Evolutionary conservation across 768 basidiomycete genomes (phyloP), one percentile per base, ranked within the genome.

Genomic region (Lanmaoa rubissima): DNA sequence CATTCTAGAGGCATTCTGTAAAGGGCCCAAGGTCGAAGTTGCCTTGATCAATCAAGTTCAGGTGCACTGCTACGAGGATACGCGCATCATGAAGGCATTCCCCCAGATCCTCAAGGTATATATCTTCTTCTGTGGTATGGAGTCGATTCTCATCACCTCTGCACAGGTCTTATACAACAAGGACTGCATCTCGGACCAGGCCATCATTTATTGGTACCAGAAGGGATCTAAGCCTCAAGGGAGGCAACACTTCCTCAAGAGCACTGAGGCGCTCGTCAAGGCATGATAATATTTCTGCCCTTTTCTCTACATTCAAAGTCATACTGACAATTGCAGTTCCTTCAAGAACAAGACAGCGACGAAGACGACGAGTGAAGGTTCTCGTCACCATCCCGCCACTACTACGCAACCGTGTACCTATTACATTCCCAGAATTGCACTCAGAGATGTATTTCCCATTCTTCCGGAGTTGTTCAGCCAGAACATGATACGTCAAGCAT

Each of bases 221-320:
- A 99, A 99, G 76, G 96, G 97, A 50, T 90, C 94, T 47, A 97
- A 94, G 75, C 84, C 93, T 0, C 92, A 98, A 73, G 96, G 95
- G 48, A 87, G 89, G 68, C 94, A 97, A 73, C 90, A 94, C 72
- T 98, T 99, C 80, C 76, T 98, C 64, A 95, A 92, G 76, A 84
- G 80, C 55, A 88, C 92, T 0, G 90, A 91, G 68, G 69, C 90
- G 17, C 80, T 98, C 39, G 94, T 98, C 69, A 96, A 97, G 82
- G 94, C 86, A 67, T 48, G 67, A 49, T 40, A 43, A 39, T 44
- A 19, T 50, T 40, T 45, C 13, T 13, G 0, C 40, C 24, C 24
- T 57, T 34, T 55, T 26, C 21, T 52, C 28, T 47, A 49, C 48
- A 48, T 45, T 55, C 48, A 53, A 51, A 55, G 51, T 44, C 54